Base-by-base conservation (phyloP, 352 stramenopile species). In the Phytophthora lateralis region DNA sequence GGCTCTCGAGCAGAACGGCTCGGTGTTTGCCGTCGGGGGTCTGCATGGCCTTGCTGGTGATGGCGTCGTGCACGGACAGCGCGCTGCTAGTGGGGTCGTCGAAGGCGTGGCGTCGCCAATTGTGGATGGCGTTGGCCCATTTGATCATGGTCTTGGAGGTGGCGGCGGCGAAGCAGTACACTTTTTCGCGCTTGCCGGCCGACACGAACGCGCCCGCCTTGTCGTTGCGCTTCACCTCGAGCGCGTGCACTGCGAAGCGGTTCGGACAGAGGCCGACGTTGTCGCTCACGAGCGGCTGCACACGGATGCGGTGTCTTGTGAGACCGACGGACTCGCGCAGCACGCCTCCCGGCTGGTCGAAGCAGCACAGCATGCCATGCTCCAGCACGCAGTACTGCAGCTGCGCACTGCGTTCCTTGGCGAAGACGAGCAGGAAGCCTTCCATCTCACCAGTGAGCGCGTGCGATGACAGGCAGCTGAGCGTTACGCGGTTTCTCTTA, bases 371-470 rank as follows among this genome's bases (percentile, higher is more conserved):
- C 63, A 77, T 63, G n/a, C 82, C 84, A 41, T 83, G 66, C 63
- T 91, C 82, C 43, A 93, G 68, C 53, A 89, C 78, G 47, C 82
- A 88, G 65, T 87, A 93, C 44, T 85, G 78, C 52, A 82, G 71
- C 58, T 80, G 57, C 21, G 69, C 59, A 26, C 60, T 67, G 18
- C 69, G 57, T 48, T 87, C 77, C 35, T 71, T 60, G 50, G 66
- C 55, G 49, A 91, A 82, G 48, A 76, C 67, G 8, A 93, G 80
- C 61, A 93, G 60, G 50, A 82, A 93, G 42, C 84, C 84, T 44
- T 93, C 84, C 84, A 93, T 93, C 24, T 26, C 21, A 44, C 49
- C 54, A 60, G 17, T 50, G 47, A 61, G 18, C 54, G 60, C 20
- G 20, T 10, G 37, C 35, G 43, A 10, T 66, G 61, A 67, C 55